Conservation (phyloP, 129 eudicot species). For the Escallonia rubra region DNA sequence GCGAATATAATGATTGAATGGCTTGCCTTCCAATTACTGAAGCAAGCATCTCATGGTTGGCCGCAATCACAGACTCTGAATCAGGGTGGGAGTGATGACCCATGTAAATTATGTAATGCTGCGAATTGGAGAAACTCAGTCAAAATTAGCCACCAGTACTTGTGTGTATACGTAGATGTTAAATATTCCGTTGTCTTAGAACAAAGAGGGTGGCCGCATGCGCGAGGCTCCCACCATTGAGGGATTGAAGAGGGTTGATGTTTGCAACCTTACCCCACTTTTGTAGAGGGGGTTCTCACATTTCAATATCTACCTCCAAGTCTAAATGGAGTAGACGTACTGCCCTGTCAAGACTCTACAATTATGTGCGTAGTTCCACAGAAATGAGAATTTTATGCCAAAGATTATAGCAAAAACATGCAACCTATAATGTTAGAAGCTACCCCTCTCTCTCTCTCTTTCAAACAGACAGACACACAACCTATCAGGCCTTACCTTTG, state of each 20-base stretch:
- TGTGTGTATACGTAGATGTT: neutral
- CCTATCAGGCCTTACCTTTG: constrained; percentile 27
- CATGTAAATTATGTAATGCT: constrained; percentile 73
- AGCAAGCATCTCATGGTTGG: constrained; percentile 50
- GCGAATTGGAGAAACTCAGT: neutral
- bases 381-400: neutral
- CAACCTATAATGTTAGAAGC: no score
- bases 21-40: constrained; percentile 43
- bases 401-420: neutral
- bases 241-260: no score
- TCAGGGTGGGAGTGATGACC: constrained; percentile 51
- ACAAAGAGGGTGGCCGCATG: no score
- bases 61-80: constrained; percentile 36
- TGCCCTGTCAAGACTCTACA: no score
- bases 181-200: neutral
- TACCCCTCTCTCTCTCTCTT: no score
- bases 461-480: no score
- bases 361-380: no score
- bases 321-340: no score
- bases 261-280: no score
- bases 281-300: no score
- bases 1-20: neutral
- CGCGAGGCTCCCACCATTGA: no score
- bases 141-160: neutral
- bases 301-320: no score